Conservation (phyloP, 352 stramenopile species). For the Globisporangium paddicum region DNA sequence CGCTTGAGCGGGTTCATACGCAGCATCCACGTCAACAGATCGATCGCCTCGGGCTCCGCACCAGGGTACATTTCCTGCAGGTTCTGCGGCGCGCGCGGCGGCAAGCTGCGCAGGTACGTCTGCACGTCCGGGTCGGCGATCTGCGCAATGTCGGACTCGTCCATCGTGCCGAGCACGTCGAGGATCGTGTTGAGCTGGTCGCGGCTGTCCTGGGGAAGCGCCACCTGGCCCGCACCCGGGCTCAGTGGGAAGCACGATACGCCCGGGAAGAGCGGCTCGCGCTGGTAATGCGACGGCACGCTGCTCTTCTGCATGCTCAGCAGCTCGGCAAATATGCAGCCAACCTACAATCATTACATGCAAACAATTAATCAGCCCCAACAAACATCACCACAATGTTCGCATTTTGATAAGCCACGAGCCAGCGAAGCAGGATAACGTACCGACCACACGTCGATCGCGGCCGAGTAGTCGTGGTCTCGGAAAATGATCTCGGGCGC, state of each 20-base stretch:
- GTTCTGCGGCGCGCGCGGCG: conserved; percentile 60
- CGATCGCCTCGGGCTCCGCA: conserved; percentile 75
- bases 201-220: conserved; percentile 76
- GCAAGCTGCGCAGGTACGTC: conserved; percentile 74
- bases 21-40: conserved; percentile 78
- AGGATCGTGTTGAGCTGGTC: conserved; percentile 87
- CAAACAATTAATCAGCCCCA: not conserved
- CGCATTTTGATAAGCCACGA: too few species aligned
- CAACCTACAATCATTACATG: conserved; percentile 61
- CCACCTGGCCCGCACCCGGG: conserved; percentile 65
- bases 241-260: conserved; percentile 89
- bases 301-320: conserved; percentile 96
- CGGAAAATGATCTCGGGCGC: conserved; percentile 93
- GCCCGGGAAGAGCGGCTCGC: conserved; percentile 92
- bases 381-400: too few species aligned
- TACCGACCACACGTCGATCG: conserved; percentile 89
- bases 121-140: conserved; percentile 82
- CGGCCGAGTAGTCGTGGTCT: conserved; percentile 84
- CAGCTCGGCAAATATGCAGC: conserved; percentile 94
- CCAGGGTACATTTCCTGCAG: conserved; percentile 83
- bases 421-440: conserved; percentile 16
- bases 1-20: conserved; percentile 85
- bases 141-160: conserved; percentile 79
- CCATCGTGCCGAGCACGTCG: conserved; percentile 85
- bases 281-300: conserved; percentile 92